A percentile compares a stretch with the other conserved stretches of the same genome.
Conservation (phyloP, 768 basidiomycete genomes). For the Termitomyces sp. region DNA sequence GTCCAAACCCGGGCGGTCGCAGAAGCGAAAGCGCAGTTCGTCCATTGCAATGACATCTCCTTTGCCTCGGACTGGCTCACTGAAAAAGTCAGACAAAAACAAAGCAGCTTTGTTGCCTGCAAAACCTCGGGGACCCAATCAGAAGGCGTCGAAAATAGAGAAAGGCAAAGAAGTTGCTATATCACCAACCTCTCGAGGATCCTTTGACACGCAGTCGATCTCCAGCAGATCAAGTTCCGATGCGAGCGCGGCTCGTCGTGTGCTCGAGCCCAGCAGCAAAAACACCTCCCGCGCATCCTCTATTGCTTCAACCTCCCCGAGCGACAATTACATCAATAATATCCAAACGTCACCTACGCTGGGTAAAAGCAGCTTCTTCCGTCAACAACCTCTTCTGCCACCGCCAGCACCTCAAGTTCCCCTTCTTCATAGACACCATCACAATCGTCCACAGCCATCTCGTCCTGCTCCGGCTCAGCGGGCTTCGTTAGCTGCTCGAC, state of each 20-base stretch:
- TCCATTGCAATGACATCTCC: conserved; percentile 1
- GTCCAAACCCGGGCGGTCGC: neutral
- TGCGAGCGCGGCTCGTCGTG: conserved; percentile 30
- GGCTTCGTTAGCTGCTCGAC: conserved; percentile 4
- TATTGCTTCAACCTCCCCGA: conserved; percentile 32
- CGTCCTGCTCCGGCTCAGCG: conserved; percentile 19
- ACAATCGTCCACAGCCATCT: conserved; percentile 25
- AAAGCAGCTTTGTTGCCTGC: neutral
- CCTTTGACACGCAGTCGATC: conserved; percentile 15
- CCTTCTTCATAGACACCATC: conserved; percentile 26
- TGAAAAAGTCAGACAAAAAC: conserved; percentile 7
- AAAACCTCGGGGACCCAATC: conserved; percentile 11
- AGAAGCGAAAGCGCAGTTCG: conserved; percentile 20
- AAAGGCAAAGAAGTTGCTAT: conserved; percentile 26
- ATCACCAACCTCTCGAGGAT: conserved; percentile 4
- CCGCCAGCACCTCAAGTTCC: conserved; percentile 13
- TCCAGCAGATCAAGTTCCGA: conserved; percentile 29
- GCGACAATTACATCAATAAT: conserved; percentile 19
- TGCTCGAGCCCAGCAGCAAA: conserved; percentile 23
- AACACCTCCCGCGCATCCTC: conserved; percentile 44
- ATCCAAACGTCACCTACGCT: conserved; percentile 26
- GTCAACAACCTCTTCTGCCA: conserved; percentile 12
- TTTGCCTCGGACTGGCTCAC: conserved; percentile 1
- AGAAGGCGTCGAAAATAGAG: conserved; percentile 7
- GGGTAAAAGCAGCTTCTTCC: conserved; percentile 18